phyloP scores from a whole-genome alignment of 148 eudicot genomes.

The Oxyria digyna region DNA sequence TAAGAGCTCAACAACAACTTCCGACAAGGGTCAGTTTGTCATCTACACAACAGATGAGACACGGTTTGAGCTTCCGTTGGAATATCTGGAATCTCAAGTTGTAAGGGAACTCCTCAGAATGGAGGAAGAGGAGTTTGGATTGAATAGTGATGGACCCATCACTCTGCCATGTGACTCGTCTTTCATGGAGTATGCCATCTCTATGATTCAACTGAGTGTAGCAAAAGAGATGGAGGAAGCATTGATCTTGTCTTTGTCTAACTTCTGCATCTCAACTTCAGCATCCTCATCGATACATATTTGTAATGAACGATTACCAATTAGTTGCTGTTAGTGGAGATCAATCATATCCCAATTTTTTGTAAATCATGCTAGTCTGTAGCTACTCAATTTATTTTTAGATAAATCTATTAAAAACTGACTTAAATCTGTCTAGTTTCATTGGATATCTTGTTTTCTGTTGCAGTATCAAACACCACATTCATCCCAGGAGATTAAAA shows the following conservation, averaged over 20 bases:
- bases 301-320: neutral
- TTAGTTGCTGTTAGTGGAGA: neutral
- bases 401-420: neutral
- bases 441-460: neutral
- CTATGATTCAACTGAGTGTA: neutral
- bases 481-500: no score
- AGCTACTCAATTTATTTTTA: neutral
- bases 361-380: neutral
- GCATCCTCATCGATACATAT: neutral
- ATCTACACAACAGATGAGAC: constrained; percentile 4
- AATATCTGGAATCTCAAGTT: neutral
- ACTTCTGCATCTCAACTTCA: neutral
- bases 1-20: neutral
- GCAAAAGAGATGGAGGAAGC: neutral
- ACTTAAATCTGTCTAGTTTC: neutral
- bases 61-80: constrained; percentile 10
- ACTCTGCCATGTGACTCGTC: constrained; percentile 7
- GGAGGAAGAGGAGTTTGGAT: constrained; percentile 10
- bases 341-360: neutral
- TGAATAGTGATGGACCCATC: neutral
- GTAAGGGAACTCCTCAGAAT: neutral
- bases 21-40: constrained; percentile 6
- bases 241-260: neutral
- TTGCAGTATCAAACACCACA: no score
- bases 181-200: constrained; percentile 9